Percentiles rank a stretch among this genome's conserved stretches.
phyloP scores from a whole-genome alignment of 805 yeast genomes.

The Candida maris region DNA sequence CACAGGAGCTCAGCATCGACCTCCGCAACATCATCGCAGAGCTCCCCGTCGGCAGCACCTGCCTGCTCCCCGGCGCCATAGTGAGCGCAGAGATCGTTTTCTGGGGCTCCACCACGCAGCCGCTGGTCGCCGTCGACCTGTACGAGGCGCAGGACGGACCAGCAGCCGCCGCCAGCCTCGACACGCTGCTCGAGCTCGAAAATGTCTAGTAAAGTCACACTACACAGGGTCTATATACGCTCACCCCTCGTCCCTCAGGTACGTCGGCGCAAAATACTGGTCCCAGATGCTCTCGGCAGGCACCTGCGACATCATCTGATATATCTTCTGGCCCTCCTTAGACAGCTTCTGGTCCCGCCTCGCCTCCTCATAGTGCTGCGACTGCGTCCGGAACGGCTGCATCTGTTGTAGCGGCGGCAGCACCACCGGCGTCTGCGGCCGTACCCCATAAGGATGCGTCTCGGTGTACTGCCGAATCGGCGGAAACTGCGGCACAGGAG shows the following conservation, averaged over 20 bases:
- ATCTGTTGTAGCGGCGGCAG: neutral
- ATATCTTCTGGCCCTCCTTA: constrained; percentile 52
- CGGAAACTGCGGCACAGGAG: neutral
- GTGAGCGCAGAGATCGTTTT: constrained; percentile 23
- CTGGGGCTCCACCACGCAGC: constrained; percentile 8
- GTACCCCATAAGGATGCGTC: neutral
- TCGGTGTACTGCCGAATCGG: neutral
- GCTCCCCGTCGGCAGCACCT: constrained; percentile 5
- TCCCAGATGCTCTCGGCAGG: constrained; percentile 70
- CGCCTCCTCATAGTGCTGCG: neutral
- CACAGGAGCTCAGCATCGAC: constrained; percentile 4
- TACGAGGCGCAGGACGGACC: constrained; percentile 20
- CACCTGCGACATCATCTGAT: constrained; percentile 59
- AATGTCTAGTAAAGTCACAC: constrained; percentile 1
- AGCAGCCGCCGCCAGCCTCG: constrained; percentile 11
- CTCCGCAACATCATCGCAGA: constrained; percentile 8
- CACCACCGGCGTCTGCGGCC: neutral
- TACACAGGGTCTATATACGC: neutral
- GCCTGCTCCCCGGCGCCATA: constrained; percentile 18
- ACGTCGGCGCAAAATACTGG: constrained; percentile 45
- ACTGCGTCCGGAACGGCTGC: neutral
- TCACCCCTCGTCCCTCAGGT: constrained; percentile 13
- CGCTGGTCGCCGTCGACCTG: constrained; percentile 18
- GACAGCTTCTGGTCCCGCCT: constrained; percentile 8
- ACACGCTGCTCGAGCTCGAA: constrained; percentile 13